phyloP scores from a whole-genome alignment of 176 grass and related monocot species.

The Ampelocalamus luodianensis region DNA sequence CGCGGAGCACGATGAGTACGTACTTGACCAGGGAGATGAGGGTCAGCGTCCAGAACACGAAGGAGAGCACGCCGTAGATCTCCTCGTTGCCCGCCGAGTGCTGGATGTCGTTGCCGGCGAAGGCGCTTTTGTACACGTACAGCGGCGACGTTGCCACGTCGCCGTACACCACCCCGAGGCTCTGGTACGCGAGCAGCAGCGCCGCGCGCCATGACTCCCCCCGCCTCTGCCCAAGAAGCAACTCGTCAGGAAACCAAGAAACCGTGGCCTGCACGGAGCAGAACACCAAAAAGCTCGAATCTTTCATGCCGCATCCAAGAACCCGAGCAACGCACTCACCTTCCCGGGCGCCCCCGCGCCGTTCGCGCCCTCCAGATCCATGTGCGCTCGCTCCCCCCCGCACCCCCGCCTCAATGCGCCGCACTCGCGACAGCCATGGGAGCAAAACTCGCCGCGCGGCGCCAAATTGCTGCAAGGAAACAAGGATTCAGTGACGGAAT shows the following conservation, averaged over 20 bases:
- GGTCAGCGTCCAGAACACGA: slow-evolving; percentile 99
- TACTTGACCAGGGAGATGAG: slow-evolving; percentile 92
- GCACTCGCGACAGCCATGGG: slow-evolving; percentile 35
- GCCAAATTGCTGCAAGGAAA: slow-evolving; percentile 33
- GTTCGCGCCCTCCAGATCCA: slow-evolving; percentile 70
- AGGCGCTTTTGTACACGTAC: slow-evolving; percentile 94
- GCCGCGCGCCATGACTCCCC: slow-evolving; percentile 73
- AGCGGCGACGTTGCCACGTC: slow-evolving; percentile 95
- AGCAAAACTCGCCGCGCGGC: not conserved
- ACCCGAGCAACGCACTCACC: slow-evolving; percentile 42
- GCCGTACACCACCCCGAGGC: slow-evolving; percentile 95
- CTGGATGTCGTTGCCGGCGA: slow-evolving; percentile 82
- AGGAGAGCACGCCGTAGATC: slow-evolving; percentile 98
- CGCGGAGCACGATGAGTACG: slow-evolving; percentile 90
- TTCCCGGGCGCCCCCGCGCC: slow-evolving; percentile 42
- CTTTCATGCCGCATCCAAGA: slow-evolving; percentile 2
- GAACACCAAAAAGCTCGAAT: not conserved
- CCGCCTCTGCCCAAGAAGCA: slow-evolving; percentile 32
- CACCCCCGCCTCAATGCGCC: slow-evolving; percentile 47
- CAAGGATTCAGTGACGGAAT: slow-evolving; percentile 29
- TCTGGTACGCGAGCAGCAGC: slow-evolving; percentile 89
- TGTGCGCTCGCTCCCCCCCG: not conserved
- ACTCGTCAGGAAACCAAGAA: slow-evolving; percentile 14
- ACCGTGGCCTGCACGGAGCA: not conserved
- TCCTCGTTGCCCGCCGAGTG: slow-evolving; percentile 92